Conservation (phyloP, 352 stramenopile genomes). For the Phytopythium cucurbitacearum region DNA sequence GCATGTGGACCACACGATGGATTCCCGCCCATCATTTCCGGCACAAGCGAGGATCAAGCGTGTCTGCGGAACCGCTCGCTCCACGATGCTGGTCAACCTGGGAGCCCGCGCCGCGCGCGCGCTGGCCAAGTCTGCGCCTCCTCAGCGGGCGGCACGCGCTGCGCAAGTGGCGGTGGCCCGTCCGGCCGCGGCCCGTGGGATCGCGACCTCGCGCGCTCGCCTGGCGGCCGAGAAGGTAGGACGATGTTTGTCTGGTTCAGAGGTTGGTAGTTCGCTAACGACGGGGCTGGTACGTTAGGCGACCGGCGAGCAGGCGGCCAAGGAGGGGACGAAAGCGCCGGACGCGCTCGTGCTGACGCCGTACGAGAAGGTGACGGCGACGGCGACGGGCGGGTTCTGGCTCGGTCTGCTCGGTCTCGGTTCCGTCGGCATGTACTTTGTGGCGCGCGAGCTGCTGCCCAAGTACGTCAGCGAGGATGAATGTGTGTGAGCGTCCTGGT, state of each 20-base stretch:
- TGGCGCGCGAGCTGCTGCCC: constrained; percentile 88
- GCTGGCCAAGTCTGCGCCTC: constrained; percentile 15
- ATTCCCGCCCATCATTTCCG: too few species aligned
- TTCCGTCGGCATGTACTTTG: constrained; percentile 89
- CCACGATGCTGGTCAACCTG: constrained; percentile 33
- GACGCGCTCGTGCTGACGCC: constrained; percentile 89
- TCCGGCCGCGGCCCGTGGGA: constrained; percentile 14
- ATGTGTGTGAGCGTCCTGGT: background rate
- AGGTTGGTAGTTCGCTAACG: constrained; percentile 9
- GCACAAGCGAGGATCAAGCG: too few species aligned
- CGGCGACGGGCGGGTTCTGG: constrained; percentile 87
- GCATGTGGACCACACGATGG: too few species aligned
- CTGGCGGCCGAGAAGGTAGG: constrained; percentile 56
- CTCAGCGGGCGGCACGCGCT: constrained; percentile 14
- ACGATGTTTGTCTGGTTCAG: too few species aligned
- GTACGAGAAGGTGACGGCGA: constrained; percentile 93
- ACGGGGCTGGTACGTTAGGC: background rate
- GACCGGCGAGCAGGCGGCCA: constrained; percentile 28
- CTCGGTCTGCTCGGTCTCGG: constrained; percentile 80
- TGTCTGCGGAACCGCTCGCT: too few species aligned
- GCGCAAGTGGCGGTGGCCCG: constrained; percentile 20
- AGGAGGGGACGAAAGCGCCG: constrained; percentile 48
- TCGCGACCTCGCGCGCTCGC: constrained; percentile 44
- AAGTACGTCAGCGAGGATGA: constrained; percentile 46
- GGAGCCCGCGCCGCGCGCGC: constrained; percentile 14